Evolutionary conservation across 768 basidiomycete genomes (phyloP), one percentile per base, ranked within the genome.

Genomic region (Auricularia auricula-judae): DNA sequence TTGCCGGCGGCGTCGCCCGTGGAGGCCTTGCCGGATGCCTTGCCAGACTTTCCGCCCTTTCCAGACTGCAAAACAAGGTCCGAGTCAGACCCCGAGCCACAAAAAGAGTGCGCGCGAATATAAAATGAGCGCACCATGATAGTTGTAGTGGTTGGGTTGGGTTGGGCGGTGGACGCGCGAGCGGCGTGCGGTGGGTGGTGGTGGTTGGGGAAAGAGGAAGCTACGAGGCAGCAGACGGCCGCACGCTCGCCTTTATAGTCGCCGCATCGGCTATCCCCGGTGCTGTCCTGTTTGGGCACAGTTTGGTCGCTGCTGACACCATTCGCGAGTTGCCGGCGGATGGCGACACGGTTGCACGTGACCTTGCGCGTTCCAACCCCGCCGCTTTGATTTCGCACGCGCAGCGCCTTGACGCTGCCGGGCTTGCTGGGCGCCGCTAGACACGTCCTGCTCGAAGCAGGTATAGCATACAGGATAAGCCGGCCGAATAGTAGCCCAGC

Each of bases 21-120:
- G 64, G 76, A 74, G 65, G 75, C 73, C 64, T 71, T 72, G 60
- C 68, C 70, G 12, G 39, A 42, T 36, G 74, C 72, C 64, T 71
- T 72, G 60, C 68, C 70, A 81, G 79, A 79, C 77, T 72, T 82
- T 82, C 70, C 82, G 56, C 64, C 83, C 74, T 83, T 83, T 70
- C 82, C 81, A 74, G 82, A 79, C 82, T 83, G 70, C 21, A 61
- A 16, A 42, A 51, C 47, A 33, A 51, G 36, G 4, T 51, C 33
- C n/a, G 43, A 63, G 23, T 35, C 29, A 8, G 39, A 7, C 39
- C 12, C 39, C 39, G 39, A 42, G 21, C 23, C 42, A 44, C 64
- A 63, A 67, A 64, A 63, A 7, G 18, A 34, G n/a, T n/a, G 33
- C 11, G 34, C 63, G 16, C 62, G 65, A 44, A 18, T 21, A 36